Conservation (phyloP, 2,329 filamentous ascomycete species). For the Phaeophleospora eucalypticola region DNA sequence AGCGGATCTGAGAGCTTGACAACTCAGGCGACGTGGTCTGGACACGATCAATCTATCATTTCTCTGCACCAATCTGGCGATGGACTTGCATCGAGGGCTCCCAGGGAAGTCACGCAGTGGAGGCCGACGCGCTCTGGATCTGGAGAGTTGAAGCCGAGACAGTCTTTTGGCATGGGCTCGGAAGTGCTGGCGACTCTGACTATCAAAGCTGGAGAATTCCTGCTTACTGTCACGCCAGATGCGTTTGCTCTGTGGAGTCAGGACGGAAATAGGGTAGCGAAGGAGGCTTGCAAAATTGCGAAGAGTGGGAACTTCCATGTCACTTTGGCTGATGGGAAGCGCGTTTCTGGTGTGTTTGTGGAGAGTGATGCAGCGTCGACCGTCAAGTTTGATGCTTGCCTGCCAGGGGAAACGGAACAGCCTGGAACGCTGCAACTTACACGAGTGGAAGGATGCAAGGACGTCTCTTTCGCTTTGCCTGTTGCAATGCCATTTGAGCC, state of each 20-base stretch:
- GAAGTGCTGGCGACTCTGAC: conserved; percentile 6
- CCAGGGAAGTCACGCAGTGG: conserved; percentile 7
- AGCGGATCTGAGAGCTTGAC: conserved; percentile 20
- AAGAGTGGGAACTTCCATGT: conserved; percentile 7
- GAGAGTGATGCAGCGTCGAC: conserved; percentile 1
- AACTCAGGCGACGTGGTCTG: conserved; percentile 12
- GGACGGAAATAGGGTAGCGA: conserved; percentile 4
- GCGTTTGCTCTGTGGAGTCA: conserved; percentile 4
- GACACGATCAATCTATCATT: conserved; percentile 9
- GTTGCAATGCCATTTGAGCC: conserved; percentile 9
- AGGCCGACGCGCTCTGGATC: background rate
- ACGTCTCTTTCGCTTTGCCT: conserved; percentile 9
- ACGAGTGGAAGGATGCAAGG: conserved; percentile 1
- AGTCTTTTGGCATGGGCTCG: conserved; percentile 1
- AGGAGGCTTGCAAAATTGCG: background rate
- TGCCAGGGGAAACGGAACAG: background rate
- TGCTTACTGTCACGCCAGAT: conserved; percentile 2
- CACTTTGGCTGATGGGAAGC: background rate
- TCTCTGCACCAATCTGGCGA: background rate
- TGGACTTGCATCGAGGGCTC: conserved; percentile 5
- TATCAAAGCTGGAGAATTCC: background rate
- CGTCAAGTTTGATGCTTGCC: background rate
- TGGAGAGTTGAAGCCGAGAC: background rate
- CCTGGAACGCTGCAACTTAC: background rate
- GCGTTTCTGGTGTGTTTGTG: conserved; percentile 5